Base-by-base conservation (phyloP, 495 filamentous ascomycete genomes). In the Letharia columbiana region DNA sequence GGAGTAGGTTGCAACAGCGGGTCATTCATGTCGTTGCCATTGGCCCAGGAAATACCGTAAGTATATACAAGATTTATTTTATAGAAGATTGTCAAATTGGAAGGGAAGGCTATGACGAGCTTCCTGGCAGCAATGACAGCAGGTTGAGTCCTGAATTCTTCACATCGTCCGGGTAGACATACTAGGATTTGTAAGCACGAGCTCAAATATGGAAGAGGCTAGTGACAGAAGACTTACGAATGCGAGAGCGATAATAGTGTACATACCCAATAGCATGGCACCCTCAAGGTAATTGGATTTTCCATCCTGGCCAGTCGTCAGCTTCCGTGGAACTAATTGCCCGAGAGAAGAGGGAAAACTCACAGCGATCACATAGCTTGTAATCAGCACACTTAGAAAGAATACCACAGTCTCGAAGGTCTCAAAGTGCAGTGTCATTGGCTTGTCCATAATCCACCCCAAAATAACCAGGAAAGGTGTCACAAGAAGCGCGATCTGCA, bases 211-310 rank as follows among this genome's bases (percentile, higher is more conserved):
- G 7, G 15, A 37, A 37, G 33, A 56, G 23, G 28, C 52, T 56
- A 35, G 23, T 18, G 52, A 57, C 33, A 37, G 33, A 37, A 37
- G 39, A 69, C 68, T 67, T 69, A 69, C 68, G 44, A 69, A 69
- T 8, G 68, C 68, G 61, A 44, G 45, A 31, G 58, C 61, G 50
- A 66, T 69, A n/a, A 63, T 67, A 56, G 84, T 82, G 71, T 84
- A 89, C 85, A 87, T 84, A 72, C 83, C 84, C 72, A 92, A 70
- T 74, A 93, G 89, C 89, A 98, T 91, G 47, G 87, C 88, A 59
- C 93, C 93, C 77, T 98, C 93, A 11, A 98, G 84, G 67, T 96
- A 98, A 73, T 98, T 98, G 18, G 87, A 91, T 79, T 93, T 94
- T 63, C 93, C 93, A 75, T 98, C 93, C 73, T 93, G 89, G 95